phyloP scores from a whole-genome alignment of 371 early-diverging fungal species.

The Mortierella sp. region DNA sequence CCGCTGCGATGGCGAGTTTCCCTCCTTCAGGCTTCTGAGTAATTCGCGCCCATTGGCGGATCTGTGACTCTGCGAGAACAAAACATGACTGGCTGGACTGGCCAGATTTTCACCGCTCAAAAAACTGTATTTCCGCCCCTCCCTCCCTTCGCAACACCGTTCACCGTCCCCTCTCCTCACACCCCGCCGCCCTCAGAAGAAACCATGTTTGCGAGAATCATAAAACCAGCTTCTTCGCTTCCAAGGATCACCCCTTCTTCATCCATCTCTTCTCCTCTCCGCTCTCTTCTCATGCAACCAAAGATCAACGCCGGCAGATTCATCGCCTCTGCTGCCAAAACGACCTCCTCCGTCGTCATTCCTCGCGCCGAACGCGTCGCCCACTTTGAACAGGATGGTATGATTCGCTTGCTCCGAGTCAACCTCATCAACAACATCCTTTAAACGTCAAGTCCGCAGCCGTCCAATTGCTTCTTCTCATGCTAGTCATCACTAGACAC shows the following conservation, averaged over 20 bases:
- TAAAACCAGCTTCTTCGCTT: slow-evolving; percentile 22
- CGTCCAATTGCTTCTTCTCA: background rate
- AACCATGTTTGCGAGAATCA: slow-evolving; percentile 41
- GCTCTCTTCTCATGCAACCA: slow-evolving; percentile 1
- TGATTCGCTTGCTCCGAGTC: slow-evolving; percentile 61
- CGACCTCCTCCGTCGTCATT: slow-evolving; percentile 34
- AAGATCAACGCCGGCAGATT: slow-evolving; percentile 8
- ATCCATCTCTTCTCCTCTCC: slow-evolving; percentile 14
- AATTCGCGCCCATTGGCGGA: slow-evolving; percentile 3
- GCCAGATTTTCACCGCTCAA: background rate
- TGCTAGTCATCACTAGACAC: background rate
- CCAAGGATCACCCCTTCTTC: slow-evolving; percentile 12
- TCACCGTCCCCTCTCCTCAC: background rate
- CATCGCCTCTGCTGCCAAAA: slow-evolving; percentile 20
- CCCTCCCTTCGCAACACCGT: background rate
- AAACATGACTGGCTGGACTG: slow-evolving; percentile 4
- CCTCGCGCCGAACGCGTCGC: slow-evolving; percentile 59
- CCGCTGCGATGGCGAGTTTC: slow-evolving; percentile 6
- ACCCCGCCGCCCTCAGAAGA: background rate
- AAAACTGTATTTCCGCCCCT: too few species aligned
- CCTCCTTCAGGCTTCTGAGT: background rate
- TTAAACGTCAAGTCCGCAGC: background rate
- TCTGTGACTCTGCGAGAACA: slow-evolving; percentile 7
- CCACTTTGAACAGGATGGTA: slow-evolving; percentile 62
- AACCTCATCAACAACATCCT: slow-evolving; percentile 68